These are phyloP conservation scores for Boletus pseudopeckii DNA, from an alignment of 768 basidiomycete genomes.

Conservation along the genomic window DNA sequence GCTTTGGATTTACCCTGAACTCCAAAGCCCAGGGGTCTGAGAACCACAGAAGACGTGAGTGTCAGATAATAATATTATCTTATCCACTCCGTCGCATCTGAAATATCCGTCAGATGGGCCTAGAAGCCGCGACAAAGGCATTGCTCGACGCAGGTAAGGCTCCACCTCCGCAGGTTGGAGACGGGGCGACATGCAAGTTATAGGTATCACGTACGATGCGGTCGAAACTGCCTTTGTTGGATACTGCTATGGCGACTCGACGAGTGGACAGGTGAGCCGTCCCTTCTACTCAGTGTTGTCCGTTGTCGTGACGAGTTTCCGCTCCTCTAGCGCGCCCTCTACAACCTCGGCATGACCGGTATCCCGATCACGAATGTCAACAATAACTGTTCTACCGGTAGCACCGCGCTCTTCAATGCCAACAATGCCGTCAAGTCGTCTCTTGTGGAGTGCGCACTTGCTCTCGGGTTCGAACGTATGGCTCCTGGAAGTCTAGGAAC, in stretches of 20 bases:
- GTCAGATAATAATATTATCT: too few species aligned
- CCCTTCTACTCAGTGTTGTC: neutral
- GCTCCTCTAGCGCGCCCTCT: constrained; percentile 59
- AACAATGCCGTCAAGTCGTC: constrained; percentile 69
- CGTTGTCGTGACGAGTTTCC: neutral
- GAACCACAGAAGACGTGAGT: constrained; percentile 70
- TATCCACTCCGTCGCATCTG: neutral
- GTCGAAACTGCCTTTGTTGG: constrained; percentile 74
- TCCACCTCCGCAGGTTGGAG: neutral
- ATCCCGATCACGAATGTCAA: constrained; percentile 87
- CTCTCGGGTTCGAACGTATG: constrained; percentile 88
- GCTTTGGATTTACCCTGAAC: constrained; percentile 1
- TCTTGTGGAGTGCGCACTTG: constrained; percentile 69
- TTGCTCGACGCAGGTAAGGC: constrained; percentile 72
- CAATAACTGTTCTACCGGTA: constrained; percentile 85
- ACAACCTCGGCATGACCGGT: constrained; percentile 77
- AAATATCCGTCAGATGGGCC: constrained; percentile 60
- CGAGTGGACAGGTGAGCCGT: constrained; percentile 61
- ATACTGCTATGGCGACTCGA: constrained; percentile 79
- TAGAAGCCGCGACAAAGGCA: constrained; percentile 85
- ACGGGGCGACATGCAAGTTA: neutral
- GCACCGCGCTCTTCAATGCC: constrained; percentile 72
- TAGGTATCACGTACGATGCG: constrained; percentile 80
- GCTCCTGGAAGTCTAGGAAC: constrained; percentile 67
- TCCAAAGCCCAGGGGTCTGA: constrained; percentile 57